These are phyloP conservation scores for Talaromyces atroroseus DNA, from an alignment of 2,329 filamentous ascomycete genomes.

Conservation along the genomic window DNA sequence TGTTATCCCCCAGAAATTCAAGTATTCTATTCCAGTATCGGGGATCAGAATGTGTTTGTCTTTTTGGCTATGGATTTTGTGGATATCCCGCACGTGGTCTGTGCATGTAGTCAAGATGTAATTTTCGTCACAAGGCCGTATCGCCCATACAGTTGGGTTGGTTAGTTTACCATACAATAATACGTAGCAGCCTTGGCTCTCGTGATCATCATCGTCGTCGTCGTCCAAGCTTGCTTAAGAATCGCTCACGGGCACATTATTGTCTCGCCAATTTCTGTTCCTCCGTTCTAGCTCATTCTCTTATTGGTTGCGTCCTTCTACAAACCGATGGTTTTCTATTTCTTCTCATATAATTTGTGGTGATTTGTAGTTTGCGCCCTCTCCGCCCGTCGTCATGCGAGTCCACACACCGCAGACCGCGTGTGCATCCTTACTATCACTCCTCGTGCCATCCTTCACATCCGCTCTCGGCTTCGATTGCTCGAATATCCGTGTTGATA, in stretches of 20 bases:
- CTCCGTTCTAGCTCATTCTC: not conserved
- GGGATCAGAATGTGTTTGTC: no score
- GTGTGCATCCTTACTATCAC: slow-evolving; percentile 8
- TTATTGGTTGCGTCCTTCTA: not conserved
- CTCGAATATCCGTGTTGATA: slow-evolving; percentile 29
- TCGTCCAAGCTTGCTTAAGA: not conserved
- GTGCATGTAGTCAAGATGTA: not conserved
- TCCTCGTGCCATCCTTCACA: slow-evolving; percentile 23
- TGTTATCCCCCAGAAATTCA: not conserved
- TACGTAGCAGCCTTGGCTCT: not conserved
- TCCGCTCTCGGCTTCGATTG: slow-evolving; percentile 35
- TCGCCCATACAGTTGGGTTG: not conserved
- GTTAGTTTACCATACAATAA: not conserved
- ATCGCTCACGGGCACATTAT: not conserved
- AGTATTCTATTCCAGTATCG: not conserved
- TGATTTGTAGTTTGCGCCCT: not conserved
- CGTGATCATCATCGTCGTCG: not conserved
- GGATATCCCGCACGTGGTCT: slow-evolving; percentile 6
- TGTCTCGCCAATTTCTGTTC: not conserved
- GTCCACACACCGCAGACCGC: slow-evolving; percentile 22
- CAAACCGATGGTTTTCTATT: not conserved
- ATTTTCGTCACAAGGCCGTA: not conserved
- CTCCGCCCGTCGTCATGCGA: slow-evolving; percentile 25
- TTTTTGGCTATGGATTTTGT: not conserved
- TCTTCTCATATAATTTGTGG: not conserved